Evolutionary conservation across 768 basidiomycete species (phyloP).

Genomic region (Panaeolus papilionaceus): DNA sequence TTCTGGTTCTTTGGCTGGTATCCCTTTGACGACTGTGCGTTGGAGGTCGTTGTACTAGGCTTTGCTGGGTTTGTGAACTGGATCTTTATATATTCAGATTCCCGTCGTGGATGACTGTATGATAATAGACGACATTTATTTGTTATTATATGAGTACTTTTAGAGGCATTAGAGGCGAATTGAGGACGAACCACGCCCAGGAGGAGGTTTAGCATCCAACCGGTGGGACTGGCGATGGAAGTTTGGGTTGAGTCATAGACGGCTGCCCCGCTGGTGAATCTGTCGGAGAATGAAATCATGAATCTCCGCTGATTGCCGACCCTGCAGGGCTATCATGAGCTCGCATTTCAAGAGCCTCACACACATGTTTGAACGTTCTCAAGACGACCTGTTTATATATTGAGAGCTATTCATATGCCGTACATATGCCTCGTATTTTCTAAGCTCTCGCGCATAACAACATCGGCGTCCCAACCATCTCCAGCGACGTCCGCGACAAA

Average conservation of each 20-base stretch:
- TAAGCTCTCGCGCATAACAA: conserved; percentile 65
- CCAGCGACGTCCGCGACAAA: conserved; percentile 63
- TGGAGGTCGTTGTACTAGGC: neutral
- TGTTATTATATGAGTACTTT: conserved; percentile 1
- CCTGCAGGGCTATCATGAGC: neutral
- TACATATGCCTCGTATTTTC: conserved; percentile 72
- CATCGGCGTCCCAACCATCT: conserved; percentile 56
- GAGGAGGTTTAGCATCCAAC: conserved; percentile 1
- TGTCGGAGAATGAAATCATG: neutral
- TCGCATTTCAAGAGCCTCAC: too few relatives aligned
- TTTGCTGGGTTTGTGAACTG: neutral
- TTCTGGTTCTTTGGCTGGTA: neutral
- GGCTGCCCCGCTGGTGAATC: neutral
- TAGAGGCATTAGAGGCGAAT: neutral
- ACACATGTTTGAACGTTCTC: neutral
- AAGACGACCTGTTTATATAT: neutral
- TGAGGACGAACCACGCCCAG: conserved; percentile 6
- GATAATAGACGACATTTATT: conserved; percentile 3
- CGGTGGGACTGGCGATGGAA: neutral
- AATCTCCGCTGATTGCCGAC: neutral
- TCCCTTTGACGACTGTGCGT: neutral
- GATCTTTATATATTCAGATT: neutral
- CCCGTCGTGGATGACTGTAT: conserved; percentile 2
- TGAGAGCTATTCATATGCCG: conserved; percentile 41
- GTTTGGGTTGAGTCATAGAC: neutral